These are phyloP conservation scores for Aspergillus aculeatus DNA, from an alignment of 2,329 filamentous ascomycete species.

Conservation along the genomic window DNA sequence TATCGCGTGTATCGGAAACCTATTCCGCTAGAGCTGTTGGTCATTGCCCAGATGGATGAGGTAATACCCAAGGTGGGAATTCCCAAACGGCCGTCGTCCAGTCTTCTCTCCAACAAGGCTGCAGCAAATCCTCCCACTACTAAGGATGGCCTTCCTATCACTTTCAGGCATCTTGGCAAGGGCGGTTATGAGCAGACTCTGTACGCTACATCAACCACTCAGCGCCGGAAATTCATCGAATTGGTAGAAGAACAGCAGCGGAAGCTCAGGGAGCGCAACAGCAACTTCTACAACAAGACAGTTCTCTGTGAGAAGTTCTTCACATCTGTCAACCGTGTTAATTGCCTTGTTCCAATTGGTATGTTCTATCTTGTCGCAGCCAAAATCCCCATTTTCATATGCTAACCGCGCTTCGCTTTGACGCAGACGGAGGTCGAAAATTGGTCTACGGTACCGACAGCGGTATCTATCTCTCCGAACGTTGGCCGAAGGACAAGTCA, in stretches of 20 bases:
- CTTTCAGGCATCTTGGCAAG: conserved; percentile 92
- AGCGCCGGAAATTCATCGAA: conserved; percentile 95
- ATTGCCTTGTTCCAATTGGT: conserved; percentile 91
- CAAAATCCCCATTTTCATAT: conserved; percentile 1
- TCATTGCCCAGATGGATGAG: conserved; percentile 96
- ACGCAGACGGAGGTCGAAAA: conserved; percentile 84
- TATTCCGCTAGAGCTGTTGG: conserved; percentile 87
- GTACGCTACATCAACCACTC: conserved; percentile 80
- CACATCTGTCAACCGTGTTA: conserved; percentile 82
- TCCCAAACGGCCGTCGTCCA: conserved; percentile 83
- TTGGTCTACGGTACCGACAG: conserved; percentile 91
- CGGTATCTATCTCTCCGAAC: conserved; percentile 88
- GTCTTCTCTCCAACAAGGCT: conserved; percentile 66
- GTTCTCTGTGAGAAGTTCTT: conserved; percentile 84
- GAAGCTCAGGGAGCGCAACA: conserved; percentile 70
- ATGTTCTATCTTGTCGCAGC: conserved; percentile 36
- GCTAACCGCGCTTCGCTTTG: conserved; percentile 14
- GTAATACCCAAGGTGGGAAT: conserved; percentile 78
- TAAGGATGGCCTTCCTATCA: conserved; percentile 86
- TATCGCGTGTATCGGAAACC: conserved; percentile 93
- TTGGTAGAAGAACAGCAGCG: conserved; percentile 89
- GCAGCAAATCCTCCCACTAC: conserved; percentile 49
- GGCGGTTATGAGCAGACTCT: conserved; percentile 91
- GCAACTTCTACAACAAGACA: conserved; percentile 68
- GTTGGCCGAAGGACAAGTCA: conserved; percentile 77